Evolutionary conservation across 805 yeast genomes (phyloP), one percentile per base, ranked within the genome.

Genomic region (Kluyveromyces nonfermentans): DNA sequence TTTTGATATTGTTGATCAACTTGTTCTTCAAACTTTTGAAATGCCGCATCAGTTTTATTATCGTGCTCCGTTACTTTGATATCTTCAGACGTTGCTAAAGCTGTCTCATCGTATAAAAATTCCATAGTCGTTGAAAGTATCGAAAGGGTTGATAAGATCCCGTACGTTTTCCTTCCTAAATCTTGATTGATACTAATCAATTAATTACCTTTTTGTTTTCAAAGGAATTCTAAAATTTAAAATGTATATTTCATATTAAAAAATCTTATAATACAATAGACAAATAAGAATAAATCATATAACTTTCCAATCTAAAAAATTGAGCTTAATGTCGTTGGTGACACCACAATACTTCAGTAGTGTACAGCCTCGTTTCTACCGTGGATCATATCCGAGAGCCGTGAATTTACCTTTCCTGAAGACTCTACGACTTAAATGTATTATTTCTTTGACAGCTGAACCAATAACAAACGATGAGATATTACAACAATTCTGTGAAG

Each of bases 381-480:
- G 97, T 37, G 97, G 97, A 0, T 82, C 94, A 1, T 85, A 84
- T 53, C 97, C 97, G 1, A 72, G 93, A 42, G 77, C 78, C 38
- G 72, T 80, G 44, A 89, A 87, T 56, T 71, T 75, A 47, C 71
- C 80, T 7, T 93, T 82, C 55, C 66, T 93, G 8, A 68, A 72
- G 49, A 71, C 86, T 30, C 70, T 89, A 28, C 65, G 74, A 34
- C 69, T 93, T 44, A 78, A 72, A 54, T 82, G 89, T 8, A 79
- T 90, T 41, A 69, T 90, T 5, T 81, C 95, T 5, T 59, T 93
- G 42, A 82, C 93, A 0, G 95, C 97, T 1, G 75, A 75, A 28
- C 85, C 93, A 1, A 73, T 88, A 28, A 72, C 73, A 4, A 66
- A 74, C 1, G 88, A 82, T 51, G 68, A 73, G 0, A 55, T 59